Evolutionary conservation across 1,284 basidiomycete species (phyloP), one percentile per base, ranked within the genome.

Genomic region (Calocybe gambosa): DNA sequence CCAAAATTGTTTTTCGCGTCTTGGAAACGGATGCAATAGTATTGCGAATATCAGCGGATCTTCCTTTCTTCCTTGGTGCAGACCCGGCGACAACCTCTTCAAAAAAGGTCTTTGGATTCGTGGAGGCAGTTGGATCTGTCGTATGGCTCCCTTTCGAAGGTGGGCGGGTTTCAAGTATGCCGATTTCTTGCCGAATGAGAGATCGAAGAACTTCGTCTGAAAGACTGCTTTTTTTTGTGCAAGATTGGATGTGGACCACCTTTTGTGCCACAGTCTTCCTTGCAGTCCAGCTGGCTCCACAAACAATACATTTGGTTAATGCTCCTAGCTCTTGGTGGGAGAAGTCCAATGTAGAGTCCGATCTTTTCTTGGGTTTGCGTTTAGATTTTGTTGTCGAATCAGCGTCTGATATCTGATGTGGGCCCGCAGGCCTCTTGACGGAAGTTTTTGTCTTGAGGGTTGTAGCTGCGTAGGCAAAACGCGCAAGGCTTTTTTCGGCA

Each of bases 241-340:
- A 91, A 1, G 70, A 63, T 42, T 72, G 70, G 18, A 91, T 75
- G 57, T 91, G 88, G 1, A 68, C 58, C 55, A 77, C 62, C 59
- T 89, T 89, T 53, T 84, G 74, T 9, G 62, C 53, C 13, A 66
- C 64, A 5, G 74, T 74, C 60, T 91, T 91, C 42, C 75, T 69
- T 5, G 74, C 63, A 1, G 84, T 88, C 87, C 87, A 91, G 0
- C 63, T 61, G 8, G 73, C 58, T 31, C 78, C 74, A 55, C 88
- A 91, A 39, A 74, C 71, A 37, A 88, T 69, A 54, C 87, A 90
- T 53, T 68, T 77, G 9, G 64, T 58, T 1, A 89, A 57, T 15
- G 58, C 68, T 1, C 58, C 58, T 9, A 88, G 58, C 19, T 80
- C 67, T 1, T 61, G 42, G 31, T 75, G 70, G 0, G 75, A 58